Percentiles rank a stretch among this genome's conserved stretches.
These are phyloP conservation scores for Chytridiales sp. DNA, from an alignment of 371 early-diverging fungal genomes.

Conservation along the genomic window DNA sequence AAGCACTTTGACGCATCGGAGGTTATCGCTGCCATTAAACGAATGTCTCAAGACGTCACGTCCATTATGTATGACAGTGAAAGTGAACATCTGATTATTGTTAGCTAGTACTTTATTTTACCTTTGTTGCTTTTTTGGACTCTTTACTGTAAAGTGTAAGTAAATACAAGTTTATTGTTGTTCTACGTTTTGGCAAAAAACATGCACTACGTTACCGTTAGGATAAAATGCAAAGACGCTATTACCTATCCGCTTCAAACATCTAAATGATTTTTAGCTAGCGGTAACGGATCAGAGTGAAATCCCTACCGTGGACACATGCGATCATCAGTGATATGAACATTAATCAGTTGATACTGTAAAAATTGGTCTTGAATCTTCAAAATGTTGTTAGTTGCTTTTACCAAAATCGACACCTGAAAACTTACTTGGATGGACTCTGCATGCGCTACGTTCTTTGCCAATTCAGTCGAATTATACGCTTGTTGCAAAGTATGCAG, in stretches of 20 bases:
- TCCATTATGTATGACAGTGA: constrained; percentile 44
- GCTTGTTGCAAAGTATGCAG: constrained; percentile 65
- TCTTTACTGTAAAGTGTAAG: too few species aligned
- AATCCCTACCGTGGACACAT: constrained; percentile 59
- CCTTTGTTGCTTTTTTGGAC: too few species aligned
- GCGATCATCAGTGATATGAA: constrained; percentile 73
- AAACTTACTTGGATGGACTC: constrained; percentile 63
- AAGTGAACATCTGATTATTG: too few species aligned
- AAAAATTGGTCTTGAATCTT: constrained; percentile 72
- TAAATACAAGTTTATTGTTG: too few species aligned
- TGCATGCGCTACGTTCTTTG: constrained; percentile 67
- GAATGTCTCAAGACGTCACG: constrained; percentile 36
- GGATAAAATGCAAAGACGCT: constrained; percentile 78
- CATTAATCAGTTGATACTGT: constrained; percentile 62
- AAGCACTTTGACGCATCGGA: constrained; percentile 35
- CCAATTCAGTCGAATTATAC: constrained; percentile 65
- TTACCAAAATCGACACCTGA: not conserved
- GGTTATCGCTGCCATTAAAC: constrained; percentile 27
- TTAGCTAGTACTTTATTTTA: too few species aligned
- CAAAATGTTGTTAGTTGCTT: constrained; percentile 3
- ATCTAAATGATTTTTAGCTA: constrained; percentile 37
- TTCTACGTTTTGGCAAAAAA: constrained; percentile 68
- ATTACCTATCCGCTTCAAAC: constrained; percentile 77
- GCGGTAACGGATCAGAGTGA: too few species aligned
- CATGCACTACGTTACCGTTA: constrained; percentile 73